Percentiles rank a stretch among this genome's conserved stretches.
Evolutionary conservation across 2,329 filamentous ascomycete species (phyloP).

Genomic region (Parafenestella ontariensis): DNA sequence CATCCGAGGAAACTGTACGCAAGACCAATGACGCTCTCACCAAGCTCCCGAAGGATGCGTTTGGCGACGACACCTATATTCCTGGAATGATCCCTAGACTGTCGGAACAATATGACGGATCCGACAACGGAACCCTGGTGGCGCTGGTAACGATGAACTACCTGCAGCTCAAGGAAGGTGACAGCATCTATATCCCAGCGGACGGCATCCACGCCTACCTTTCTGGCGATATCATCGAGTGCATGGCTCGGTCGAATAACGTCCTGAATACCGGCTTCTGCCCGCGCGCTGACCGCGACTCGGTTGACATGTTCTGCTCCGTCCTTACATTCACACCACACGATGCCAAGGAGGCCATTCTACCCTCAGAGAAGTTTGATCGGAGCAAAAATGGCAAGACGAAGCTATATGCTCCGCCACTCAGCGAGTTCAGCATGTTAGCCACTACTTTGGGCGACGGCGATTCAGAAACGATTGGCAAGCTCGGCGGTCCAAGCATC

Average conservation of each 20-base stretch:
- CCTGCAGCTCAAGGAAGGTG: constrained; percentile 68
- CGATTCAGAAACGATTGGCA: constrained; percentile 65
- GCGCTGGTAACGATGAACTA: constrained; percentile 79
- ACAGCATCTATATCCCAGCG: constrained; percentile 73
- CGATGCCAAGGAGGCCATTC: constrained; percentile 61
- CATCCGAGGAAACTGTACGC: constrained; percentile 61
- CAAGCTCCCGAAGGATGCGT: constrained; percentile 55
- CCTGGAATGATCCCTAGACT: constrained; percentile 70
- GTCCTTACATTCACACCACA: constrained; percentile 71
- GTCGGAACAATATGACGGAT: constrained; percentile 66
- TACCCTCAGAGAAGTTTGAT: constrained; percentile 59
- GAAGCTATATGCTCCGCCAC: constrained; percentile 68
- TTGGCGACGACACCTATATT: constrained; percentile 65
- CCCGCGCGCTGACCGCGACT: constrained; percentile 69
- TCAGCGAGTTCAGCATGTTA: constrained; percentile 76
- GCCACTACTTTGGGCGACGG: constrained; percentile 63
- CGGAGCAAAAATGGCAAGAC: constrained; percentile 67
- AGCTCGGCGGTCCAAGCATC: constrained; percentile 67
- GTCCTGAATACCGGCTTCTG: constrained; percentile 79
- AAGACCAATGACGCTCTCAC: constrained; percentile 62
- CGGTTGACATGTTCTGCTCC: constrained; percentile 67
- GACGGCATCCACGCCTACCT: constrained; percentile 79
- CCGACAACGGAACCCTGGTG: constrained; percentile 72
- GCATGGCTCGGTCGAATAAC: constrained; percentile 78
- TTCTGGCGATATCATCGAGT: constrained; percentile 76